Evolutionary conservation across 148 eudicot species (phyloP).

Genomic region (Nyssa sinensis): DNA sequence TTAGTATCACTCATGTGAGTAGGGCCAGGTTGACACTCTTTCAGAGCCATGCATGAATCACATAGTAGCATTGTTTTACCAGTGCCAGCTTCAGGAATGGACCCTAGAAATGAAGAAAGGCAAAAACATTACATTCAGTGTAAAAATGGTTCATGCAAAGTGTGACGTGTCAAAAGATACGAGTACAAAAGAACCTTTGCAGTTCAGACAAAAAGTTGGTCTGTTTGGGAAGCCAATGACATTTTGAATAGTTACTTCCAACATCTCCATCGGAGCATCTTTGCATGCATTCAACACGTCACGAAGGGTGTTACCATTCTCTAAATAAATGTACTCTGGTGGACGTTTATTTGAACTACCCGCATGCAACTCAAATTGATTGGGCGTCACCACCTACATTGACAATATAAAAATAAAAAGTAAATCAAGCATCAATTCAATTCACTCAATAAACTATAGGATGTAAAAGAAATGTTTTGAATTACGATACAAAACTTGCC

Average conservation of each 20-base stretch:
- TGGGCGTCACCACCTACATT: conserved; percentile 66
- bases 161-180: not conserved
- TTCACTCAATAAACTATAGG: not conserved
- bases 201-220: conserved; percentile 38
- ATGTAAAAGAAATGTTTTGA: not conserved
- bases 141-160: not conserved
- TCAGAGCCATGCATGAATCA: conserved; percentile 34
- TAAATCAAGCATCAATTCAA: not conserved
- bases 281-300: conserved; percentile 68
- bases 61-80: conserved; percentile 41
- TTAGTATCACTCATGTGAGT: conserved; percentile 22
- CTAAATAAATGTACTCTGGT: conserved; percentile 71
- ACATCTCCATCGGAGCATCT: conserved; percentile 25
- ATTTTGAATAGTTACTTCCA: conserved; percentile 38
- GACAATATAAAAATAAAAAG: not conserved
- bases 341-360: conserved; percentile 78
- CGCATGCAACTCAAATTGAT: conserved; percentile 76
- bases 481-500: conserved; percentile 38
- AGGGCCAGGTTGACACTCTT: conserved; percentile 34
- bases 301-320: conserved; percentile 68
- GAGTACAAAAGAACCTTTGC: conserved; percentile 49
- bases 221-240: conserved; percentile 36
- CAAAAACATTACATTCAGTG: not conserved
- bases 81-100: conserved; percentile 40
- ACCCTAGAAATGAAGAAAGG: conserved; percentile 31